Evolutionary conservation across 768 basidiomycete genomes (phyloP), one percentile per base, ranked within the genome.

Genomic region (Lactarius sanguifluus): DNA sequence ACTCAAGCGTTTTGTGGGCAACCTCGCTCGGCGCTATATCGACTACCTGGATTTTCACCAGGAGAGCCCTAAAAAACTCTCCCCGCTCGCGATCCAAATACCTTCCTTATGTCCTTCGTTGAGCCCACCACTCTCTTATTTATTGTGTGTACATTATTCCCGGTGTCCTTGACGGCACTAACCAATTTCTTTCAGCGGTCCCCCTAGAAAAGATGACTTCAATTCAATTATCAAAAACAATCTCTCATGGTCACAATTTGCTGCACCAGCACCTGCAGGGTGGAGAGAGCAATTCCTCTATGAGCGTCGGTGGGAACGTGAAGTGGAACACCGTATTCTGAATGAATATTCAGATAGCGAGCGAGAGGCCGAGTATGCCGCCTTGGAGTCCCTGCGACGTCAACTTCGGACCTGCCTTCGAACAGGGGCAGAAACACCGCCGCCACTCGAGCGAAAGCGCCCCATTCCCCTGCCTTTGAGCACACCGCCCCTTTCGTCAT

Each of bases 161-260:
- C 20, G 23, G 2, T 25, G 4, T 34, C n/a, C 12, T 30, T 23
- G 13, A 23, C 5, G 0, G 23, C 32, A 25, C 57, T 16, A 5
- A 59, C 32, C 23, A 20, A 15, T 34, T 47, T 41, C 34, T n/a
- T 61, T 20, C 34, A 67, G 66, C 32, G 61, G 57, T 8, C 66
- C 66, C 32, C 62, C 66, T 34, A 64, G 38, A 36, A 62, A 59
- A 41, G 52, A 34, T 12, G 62, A 67, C 62, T 67, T 59, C 6
- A 47, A 67, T n/a, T 57, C 50, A 43, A 43, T 67, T 25, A 32
- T 67, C 25, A 59, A 38, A 28, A 30, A 18, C 57, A 64, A 67
- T 32, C 66, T 67, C 23, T 67, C 66, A 3, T 67, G 66, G 61
- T 63, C 66, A 18, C 61, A 67, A 45, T 64, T 59, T 55, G 66